phyloP scores from a whole-genome alignment of 352 stramenopile genomes.

The Pythium guiyangense region DNA sequence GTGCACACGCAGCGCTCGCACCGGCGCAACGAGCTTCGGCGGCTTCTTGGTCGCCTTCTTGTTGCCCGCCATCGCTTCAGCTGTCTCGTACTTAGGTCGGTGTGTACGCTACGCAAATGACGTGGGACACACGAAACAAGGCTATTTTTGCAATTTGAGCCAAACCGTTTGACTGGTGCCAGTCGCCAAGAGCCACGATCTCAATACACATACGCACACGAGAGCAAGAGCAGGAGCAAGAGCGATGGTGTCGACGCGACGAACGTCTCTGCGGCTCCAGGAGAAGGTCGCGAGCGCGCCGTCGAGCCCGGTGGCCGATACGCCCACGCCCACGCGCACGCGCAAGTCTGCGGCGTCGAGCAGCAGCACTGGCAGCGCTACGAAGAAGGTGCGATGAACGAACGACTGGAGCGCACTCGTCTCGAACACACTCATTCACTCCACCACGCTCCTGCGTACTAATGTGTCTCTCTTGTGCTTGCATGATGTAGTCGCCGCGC shows the following conservation, averaged over 20 bases:
- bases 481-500: conserved; percentile 6
- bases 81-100: not conserved
- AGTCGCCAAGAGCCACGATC: not conserved
- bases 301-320: conserved; percentile 1
- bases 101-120: not conserved
- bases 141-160: conserved; percentile 1
- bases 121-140: too few relatives aligned
- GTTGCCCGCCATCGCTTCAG: conserved; percentile 2
- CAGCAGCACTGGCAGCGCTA: conserved; percentile 3
- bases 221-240: not conserved
- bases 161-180: not conserved
- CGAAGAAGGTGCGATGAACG: conserved; percentile 12
- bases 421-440: too few relatives aligned
- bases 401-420: not conserved
- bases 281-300: conserved; percentile 23
- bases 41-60: conserved; percentile 33
- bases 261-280: conserved; percentile 56
- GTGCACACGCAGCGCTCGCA: not conserved
- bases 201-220: not conserved
- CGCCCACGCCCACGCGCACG: conserved; percentile 9
- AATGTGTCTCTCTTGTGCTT: not conserved
- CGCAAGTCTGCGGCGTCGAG: conserved; percentile 5
- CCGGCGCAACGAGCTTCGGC: conserved; percentile 18
- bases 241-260: conserved; percentile 59
- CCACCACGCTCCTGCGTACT: too few relatives aligned